Evolutionary conservation across 495 filamentous ascomycete species (phyloP).

Genomic region (Annulohypoxylon maeteangense): DNA sequence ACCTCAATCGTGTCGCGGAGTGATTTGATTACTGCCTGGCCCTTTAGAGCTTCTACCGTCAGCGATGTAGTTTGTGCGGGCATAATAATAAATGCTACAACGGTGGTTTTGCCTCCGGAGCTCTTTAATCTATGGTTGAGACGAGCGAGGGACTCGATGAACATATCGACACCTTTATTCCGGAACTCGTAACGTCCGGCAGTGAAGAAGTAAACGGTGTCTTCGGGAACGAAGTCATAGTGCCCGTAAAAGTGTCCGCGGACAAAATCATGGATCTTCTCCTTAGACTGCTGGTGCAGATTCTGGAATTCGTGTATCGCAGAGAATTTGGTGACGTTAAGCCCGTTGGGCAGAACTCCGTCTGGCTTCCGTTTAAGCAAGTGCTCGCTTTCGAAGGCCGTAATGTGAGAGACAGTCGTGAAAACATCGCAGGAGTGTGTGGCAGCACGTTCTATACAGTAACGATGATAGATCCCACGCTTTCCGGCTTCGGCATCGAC

Average conservation of each 20-base stretch:
- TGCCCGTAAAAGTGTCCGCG: conserved; percentile 98
- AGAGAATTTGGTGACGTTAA: conserved; percentile 99
- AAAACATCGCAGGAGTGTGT: conserved; percentile 95
- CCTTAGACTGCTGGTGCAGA: conserved; percentile 92
- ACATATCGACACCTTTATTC: conserved; percentile 99
- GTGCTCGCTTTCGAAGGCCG: conserved; percentile 97
- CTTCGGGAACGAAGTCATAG: conserved; percentile 94
- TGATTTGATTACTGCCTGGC: conserved; percentile 96
- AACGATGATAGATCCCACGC: conserved; percentile 97
- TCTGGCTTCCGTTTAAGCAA: conserved; percentile 97
- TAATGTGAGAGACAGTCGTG: conserved; percentile 98
- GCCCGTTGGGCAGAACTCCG: conserved; percentile 92
- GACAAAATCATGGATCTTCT: conserved; percentile 98
- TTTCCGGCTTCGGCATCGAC: conserved; percentile 97
- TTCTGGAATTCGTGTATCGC: conserved; percentile 99
- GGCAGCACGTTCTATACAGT: conserved; percentile 95
- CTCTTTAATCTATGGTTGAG: conserved; percentile 92
- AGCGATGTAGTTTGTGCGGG: conserved; percentile 96
- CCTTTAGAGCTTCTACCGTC: conserved; percentile 95
- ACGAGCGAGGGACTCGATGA: conserved; percentile 93
- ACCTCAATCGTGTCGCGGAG: conserved; percentile 89
- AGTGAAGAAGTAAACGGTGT: conserved; percentile 98
- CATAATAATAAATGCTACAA: conserved; percentile 99
- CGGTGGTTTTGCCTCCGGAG: conserved; percentile 86
- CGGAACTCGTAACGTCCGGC: conserved; percentile 96